A percentile compares a stretch with the other conserved stretches of the same genome.
phyloP scores from a whole-genome alignment of 2,329 filamentous ascomycete species.

The Cladobotryum protrusum region DNA sequence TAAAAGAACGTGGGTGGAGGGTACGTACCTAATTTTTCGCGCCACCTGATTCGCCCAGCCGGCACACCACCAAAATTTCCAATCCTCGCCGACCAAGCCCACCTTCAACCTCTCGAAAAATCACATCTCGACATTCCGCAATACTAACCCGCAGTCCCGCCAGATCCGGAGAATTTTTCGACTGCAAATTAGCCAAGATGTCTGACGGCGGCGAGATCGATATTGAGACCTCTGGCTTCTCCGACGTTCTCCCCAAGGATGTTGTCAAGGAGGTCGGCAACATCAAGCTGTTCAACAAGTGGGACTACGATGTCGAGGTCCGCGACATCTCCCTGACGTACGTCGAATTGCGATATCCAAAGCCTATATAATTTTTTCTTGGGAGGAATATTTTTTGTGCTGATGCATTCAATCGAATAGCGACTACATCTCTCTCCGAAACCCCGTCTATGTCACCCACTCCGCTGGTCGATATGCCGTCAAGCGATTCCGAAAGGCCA shows the following conservation, averaged over 20 bases:
- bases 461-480: conserved; percentile 96
- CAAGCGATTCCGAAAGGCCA: conserved; percentile 99
- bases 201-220: conserved; percentile 94
- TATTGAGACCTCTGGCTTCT: conserved; percentile 71
- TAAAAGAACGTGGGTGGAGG: conserved; percentile 27
- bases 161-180: conserved; percentile 29
- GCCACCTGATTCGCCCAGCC: conserved; percentile 30
- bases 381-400: conserved; percentile 16
- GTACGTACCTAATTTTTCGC: conserved; percentile 22
- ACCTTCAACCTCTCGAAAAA: conserved; percentile 31
- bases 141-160: conserved; percentile 32
- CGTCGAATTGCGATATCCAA: conserved; percentile 20
- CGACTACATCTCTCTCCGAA: conserved; percentile 99
- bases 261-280: conserved; percentile 81
- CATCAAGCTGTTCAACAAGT: conserved; percentile 98
- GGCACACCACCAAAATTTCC: conserved; percentile 33
- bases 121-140: conserved; percentile 32
- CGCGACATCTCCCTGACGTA: conserved; percentile 99
- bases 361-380: neutral
- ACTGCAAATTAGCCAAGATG: conserved; percentile 57
- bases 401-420: conserved; percentile 45
- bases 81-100: conserved; percentile 26
- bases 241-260: conserved; percentile 86
- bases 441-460: conserved; percentile 98
- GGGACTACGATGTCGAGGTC: conserved; percentile 98